Evolutionary conservation across 306 rosid species (phyloP).

Genomic region (Biancaea sappan): DNA sequence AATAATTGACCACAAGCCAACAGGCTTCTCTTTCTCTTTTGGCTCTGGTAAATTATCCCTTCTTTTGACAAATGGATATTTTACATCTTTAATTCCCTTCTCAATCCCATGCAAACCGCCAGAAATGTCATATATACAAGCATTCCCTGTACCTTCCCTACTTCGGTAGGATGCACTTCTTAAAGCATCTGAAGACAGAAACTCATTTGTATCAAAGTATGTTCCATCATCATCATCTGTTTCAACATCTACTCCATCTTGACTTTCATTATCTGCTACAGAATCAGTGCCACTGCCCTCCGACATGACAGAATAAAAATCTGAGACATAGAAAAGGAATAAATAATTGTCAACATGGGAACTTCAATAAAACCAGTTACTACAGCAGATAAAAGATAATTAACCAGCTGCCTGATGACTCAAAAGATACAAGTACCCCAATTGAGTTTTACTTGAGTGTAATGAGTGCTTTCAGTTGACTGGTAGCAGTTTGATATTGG

Average conservation of each 20-base stretch:
- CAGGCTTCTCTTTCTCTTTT: constrained; percentile 87
- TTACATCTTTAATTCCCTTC: constrained; percentile 59
- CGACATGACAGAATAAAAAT: constrained; percentile 94
- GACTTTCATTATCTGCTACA: constrained; percentile 92
- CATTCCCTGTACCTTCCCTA: constrained; percentile 75
- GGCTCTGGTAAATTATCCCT: constrained; percentile 94
- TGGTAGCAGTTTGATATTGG: constrained; percentile 13
- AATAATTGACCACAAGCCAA: constrained; percentile 97
- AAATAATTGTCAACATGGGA: constrained; percentile 24
- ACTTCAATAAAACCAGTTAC: constrained; percentile 11
- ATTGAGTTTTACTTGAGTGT: background rate
- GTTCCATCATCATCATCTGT: constrained; percentile 89
- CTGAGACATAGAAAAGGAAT: constrained; percentile 52
- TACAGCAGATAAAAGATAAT: constrained; percentile 16
- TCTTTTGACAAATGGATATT: constrained; percentile 83
- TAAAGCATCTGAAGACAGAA: constrained; percentile 74
- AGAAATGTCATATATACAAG: constrained; percentile 56
- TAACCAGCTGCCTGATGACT: constrained; percentile 23
- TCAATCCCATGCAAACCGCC: constrained; percentile 65
- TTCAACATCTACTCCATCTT: constrained; percentile 90
- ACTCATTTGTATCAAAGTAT: constrained; percentile 76
- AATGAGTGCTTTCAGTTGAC: background rate
- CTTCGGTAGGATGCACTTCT: constrained; percentile 93
- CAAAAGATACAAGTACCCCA: constrained; percentile 6
- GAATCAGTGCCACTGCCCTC: constrained; percentile 92